Base-by-base conservation (phyloP, 1,139 yeast genomes). In the Trichomonascaceae sp. region DNA sequence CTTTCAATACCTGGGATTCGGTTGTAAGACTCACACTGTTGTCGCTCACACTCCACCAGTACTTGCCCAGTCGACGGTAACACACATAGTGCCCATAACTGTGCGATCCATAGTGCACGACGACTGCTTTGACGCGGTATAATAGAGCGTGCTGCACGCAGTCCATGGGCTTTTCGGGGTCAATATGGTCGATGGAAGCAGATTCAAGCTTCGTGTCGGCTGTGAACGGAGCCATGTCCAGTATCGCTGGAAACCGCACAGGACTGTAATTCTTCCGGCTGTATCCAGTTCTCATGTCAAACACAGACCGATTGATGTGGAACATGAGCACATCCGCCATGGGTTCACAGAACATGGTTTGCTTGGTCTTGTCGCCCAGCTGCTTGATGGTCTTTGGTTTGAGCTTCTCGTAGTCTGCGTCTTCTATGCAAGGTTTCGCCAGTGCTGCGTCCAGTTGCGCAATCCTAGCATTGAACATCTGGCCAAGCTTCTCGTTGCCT, bases 1-100 rank as follows among this genome's bases (percentile, higher is more conserved):
- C 74, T 13, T 67, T 65, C 39, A 81, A 60, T 1, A 84, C 96
- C 52, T 85, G 93, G 5, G 69, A 70, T 51, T 82, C 93, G 16
- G 73, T 69, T 1, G 84, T 85, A 16, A 80, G 70, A 42, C 80
- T 74, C 3, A 85, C 93, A 2, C 76, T 74, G 50, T 87, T 94
- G 56, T 87, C 97, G 48, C 93, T 78, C 16, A 85, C 76, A 54
- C 94, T 71, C 94, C 95, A 85, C 96, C 97, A 87, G 9, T 74
- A 67, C 47, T 92, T 68, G 38, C 65, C 68, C 36, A 51, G 51
- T 47, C 74, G 76, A 48, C 96, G 71, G 59, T 71, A 87, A 33
- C 93, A 82, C 39, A 87, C 82, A 54, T 87, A 87, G 54, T 87
- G 97, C 14, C 97, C 97, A 54, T 84, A 87, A 51, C 87, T 84